Evolutionary conservation across 164 flowering plant species (phyloP), one percentile per base, ranked within the genome.

Genomic region (Aristolochia californica): DNA sequence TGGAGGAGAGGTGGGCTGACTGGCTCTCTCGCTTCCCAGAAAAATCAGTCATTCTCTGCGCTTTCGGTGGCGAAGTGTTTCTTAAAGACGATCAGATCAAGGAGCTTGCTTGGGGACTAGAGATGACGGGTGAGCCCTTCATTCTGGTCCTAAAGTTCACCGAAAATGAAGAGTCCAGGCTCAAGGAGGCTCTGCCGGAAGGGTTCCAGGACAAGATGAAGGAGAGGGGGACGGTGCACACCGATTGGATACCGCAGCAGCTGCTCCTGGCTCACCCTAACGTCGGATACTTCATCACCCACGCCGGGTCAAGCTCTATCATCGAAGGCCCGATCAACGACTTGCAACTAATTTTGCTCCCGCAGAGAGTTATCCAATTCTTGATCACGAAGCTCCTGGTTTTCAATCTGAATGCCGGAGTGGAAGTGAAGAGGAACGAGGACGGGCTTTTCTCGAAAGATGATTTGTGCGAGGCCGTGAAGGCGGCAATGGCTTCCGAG

Each of bases 251-350:
- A 4, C 70, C 62, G 11, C 66, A 62, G 49, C 74, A 67, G 28
- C 56, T 64, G 26, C 68, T 78, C 0, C 22, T 81, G 53, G 58
- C 34, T 4, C 87, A 80, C 65, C 68, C 74, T 0, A 66, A 75
- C 0, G 70, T 80, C 4, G 80, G 89, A 17, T 81, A 85, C 56
- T 79, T 77, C 44, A 75, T 83, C 57, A 78, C 73, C 1, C 84
- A 83, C 25, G 74, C 83, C 26, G 88, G 88, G 16, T 68, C 53
- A 8, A 74, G 77, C 25, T 80, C 88, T 0, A 21, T 78, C 23
- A 60, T 66, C 47, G 85, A 83, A 71, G 73, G 72, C 1, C 13
- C 79, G 68, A 62, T 70, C 61, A 74, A 56, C 28, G 73, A 71
- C 48, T 71, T 75, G n/a, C 80, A 77, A 28, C 22, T 80, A 25